Base-by-base conservation (phyloP, 2,329 filamentous ascomycete genomes). In the Pseudonectria foliicola region DNA sequence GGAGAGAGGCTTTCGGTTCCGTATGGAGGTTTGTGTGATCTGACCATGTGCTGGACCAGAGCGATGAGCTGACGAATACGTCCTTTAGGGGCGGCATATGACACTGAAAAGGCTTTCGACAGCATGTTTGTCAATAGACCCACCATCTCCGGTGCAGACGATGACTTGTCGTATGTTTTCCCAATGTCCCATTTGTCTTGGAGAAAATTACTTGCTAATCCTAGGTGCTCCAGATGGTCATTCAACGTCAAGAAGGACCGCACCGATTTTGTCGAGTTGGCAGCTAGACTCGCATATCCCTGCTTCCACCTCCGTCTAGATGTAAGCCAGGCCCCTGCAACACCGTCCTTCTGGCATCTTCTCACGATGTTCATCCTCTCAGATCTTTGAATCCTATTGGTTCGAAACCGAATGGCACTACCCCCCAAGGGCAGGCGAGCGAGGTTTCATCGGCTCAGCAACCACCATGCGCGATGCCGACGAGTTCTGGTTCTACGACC, bases 381-480 rank as follows among this genome's bases (percentile, higher is more conserved):
- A 61, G 59, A 63, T 69, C 16, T 68, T 64, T 36, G 55, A 62
- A 4, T 43, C 39, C 3, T 46, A 51, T 13, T 69, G 61, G 56
- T 52, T 49, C 1, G 62, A 68, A 35, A 41, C 45, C 2, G 46
- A 61, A 25, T 70, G 66, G 67, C 38, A 51, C 8, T 67, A 66
- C 32, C 67, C 67, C 4, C 65, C 59, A 0, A 44, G 53, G 4
- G 42, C 57, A 3, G 64, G 63, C 13, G 31, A 59, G 33, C 51
- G 52, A 10, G 59, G 59, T n/a, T 70, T 59, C 34, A 45, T 71
- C 31, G 67, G 67, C 13, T 61, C 64, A 2, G 62, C 62, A 4
- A 62, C 63, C 5, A 60, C 56, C 13, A 62, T 62, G 57, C 51
- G 56, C 29, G 49, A 56, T 33, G 45, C 62, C 12, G 54, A 49